Base-by-base conservation (phyloP, 306 rosid species). In the Cercis canadensis region DNA sequence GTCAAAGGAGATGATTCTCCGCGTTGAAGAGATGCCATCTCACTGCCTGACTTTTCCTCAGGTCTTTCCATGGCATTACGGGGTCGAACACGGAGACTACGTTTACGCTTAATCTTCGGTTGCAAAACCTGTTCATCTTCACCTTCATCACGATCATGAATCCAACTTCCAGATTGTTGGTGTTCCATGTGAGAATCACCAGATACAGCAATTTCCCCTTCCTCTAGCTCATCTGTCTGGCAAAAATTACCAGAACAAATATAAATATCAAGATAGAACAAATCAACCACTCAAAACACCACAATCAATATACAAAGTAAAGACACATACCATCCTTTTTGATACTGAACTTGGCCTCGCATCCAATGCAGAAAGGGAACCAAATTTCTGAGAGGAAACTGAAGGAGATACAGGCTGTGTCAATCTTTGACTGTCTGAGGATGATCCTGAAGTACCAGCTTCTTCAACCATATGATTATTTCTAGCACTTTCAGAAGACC, bases 101-200 rank as follows among this genome's bases (percentile, higher is more conserved):
- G 97, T 67, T 94, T 94, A 37, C 96, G 87, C 72, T 84, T 94
- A 75, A 94, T 81, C 83, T 89, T 94, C 65, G 98, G 97, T 55
- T 90, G 97, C 84, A 94, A 70, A 75, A 87, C 98, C 82, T 90
- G 98, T 60, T 90, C 98, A 67, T 87, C 96, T 83, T 94, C 98
- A 41, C 88, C 90, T 68, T 90, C 97, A 11, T 94, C 98, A 40
- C 96, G 97, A 57, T 93, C 98, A 78, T 93, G 96, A 81, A 78
- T 84, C 88, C 94, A 90, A 80, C 96, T 90, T 85, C 96, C 97
- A 10, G 96, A 94, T 64, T 86, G 96, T 79, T 90, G 97, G 73
- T 78, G 92, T 54, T 90, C 94, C 85, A 94, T 69, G 75, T 82
- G 97, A 83, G 98, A 94, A 76, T 89, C 98, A 52, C 96, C 96